phyloP scores from a whole-genome alignment of 2,329 filamentous ascomycete genomes.

The Paraphaeosphaeria minitans region DNA sequence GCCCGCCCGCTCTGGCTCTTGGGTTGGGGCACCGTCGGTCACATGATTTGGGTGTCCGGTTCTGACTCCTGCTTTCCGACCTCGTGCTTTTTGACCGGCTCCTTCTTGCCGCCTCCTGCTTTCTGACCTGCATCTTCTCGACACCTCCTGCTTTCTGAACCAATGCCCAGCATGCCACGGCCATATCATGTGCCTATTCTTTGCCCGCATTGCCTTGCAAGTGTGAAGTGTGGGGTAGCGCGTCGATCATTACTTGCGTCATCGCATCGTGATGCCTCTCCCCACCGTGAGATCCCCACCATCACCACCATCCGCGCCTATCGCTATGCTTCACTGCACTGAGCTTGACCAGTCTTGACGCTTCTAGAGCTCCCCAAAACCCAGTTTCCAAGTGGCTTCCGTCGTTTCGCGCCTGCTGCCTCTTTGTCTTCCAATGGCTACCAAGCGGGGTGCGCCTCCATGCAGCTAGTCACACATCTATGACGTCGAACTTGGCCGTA shows the following conservation, averaged over 20 bases:
- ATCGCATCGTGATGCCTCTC: background rate
- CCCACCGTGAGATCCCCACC: background rate
- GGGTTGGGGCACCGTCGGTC: background rate
- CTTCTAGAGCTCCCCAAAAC: background rate
- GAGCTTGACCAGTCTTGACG: background rate
- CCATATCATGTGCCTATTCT: background rate
- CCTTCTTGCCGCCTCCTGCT: background rate
- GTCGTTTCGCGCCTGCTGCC: background rate
- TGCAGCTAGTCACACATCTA: constrained; percentile 10
- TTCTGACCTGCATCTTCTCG: background rate
- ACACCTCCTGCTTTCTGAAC: too few species aligned
- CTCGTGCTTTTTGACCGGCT: background rate
- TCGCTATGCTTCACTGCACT: too few species aligned
- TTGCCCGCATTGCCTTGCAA: background rate
- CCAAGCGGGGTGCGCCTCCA: constrained; percentile 8
- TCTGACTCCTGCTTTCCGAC: background rate
- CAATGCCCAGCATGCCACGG: background rate
- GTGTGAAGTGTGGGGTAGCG: constrained; percentile 1
- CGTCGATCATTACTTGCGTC: constrained; percentile 3
- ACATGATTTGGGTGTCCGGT: background rate
- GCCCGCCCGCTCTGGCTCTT: too few species aligned
- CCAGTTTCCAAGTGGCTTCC: background rate
- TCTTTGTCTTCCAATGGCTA: constrained; percentile 17
- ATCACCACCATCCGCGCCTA: constrained; percentile 9
- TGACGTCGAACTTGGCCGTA: constrained; percentile 16